These are phyloP conservation scores for Aspergillus texensis DNA, from an alignment of 2,329 filamentous ascomycete species.

Conservation along the genomic window DNA sequence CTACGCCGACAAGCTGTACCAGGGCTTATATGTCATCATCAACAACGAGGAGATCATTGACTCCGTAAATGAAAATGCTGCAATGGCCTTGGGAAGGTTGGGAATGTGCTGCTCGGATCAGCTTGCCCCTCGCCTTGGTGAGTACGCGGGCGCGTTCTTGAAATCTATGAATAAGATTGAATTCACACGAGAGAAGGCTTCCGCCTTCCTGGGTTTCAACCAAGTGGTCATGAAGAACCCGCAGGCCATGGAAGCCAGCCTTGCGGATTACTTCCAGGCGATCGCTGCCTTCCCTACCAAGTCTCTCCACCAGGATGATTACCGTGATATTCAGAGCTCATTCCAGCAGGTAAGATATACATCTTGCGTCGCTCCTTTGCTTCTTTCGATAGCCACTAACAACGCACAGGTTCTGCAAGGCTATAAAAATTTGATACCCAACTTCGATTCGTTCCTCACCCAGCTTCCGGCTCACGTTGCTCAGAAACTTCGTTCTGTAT, in stretches of 20 bases:
- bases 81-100: constrained; percentile 85
- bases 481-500: constrained; percentile 46
- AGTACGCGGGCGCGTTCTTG: constrained; percentile 82
- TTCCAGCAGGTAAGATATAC: constrained; percentile 72
- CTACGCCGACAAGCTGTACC: constrained; percentile 75
- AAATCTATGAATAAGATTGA: constrained; percentile 80
- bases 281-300: constrained; percentile 73
- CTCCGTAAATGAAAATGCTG: constrained; percentile 89
- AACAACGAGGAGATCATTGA: constrained; percentile 82
- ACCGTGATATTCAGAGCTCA: constrained; percentile 64
- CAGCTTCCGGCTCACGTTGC: constrained; percentile 43
- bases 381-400: background rate
- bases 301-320: constrained; percentile 64
- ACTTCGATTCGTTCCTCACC: constrained; percentile 49
- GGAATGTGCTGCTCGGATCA: constrained; percentile 76
- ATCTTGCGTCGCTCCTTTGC: background rate
- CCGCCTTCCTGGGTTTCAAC: constrained; percentile 89
- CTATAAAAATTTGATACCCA: constrained; percentile 51
- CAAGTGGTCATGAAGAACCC: constrained; percentile 83
- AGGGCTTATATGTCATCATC: constrained; percentile 78
- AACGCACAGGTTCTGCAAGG: constrained; percentile 45
- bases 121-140: constrained; percentile 76
- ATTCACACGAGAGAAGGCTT: constrained; percentile 90
- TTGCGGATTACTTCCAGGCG: constrained; percentile 78
- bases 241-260: constrained; percentile 83